These are phyloP conservation scores for Anthracocystis walkeri DNA, from an alignment of 1,284 basidiomycete genomes.

Conservation along the genomic window DNA sequence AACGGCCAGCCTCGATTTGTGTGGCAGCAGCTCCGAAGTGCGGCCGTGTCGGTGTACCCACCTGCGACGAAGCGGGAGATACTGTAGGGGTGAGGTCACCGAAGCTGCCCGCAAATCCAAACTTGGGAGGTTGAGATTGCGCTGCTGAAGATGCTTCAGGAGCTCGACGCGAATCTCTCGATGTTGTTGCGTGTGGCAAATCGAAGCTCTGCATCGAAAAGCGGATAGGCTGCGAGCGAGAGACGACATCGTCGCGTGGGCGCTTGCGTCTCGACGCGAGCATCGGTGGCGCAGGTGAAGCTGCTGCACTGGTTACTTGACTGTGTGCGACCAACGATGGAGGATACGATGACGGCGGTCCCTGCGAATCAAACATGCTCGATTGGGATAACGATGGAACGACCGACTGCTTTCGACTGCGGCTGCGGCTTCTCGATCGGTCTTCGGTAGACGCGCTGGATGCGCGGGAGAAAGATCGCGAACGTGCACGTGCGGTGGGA, in stretches of 20 bases:
- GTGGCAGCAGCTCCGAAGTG: slow-evolving; percentile 19
- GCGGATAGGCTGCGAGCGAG: slow-evolving; percentile 27
- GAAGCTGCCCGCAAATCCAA: slow-evolving; percentile 31
- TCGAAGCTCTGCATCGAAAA: slow-evolving; percentile 8
- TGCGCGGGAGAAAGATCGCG: slow-evolving; percentile 44
- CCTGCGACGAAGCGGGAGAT: slow-evolving; percentile 25
- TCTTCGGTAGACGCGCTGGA: slow-evolving; percentile 34
- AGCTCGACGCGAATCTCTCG: neutral
- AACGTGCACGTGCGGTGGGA: slow-evolving; percentile 36
- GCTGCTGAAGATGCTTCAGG: slow-evolving; percentile 7
- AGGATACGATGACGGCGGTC: slow-evolving; percentile 25
- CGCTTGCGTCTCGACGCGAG: slow-evolving; percentile 29
- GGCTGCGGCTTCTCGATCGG: slow-evolving; percentile 30
- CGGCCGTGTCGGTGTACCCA: slow-evolving; percentile 19
- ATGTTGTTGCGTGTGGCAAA: neutral
- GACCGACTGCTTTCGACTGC: slow-evolving; percentile 25
- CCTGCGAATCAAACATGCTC: slow-evolving; percentile 13
- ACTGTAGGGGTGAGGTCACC: slow-evolving; percentile 31
- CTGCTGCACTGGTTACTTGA: slow-evolving; percentile 11
- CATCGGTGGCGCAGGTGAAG: slow-evolving; percentile 25
- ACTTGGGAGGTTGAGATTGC: slow-evolving; percentile 24
- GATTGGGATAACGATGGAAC: slow-evolving; percentile 26
- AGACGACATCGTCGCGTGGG: slow-evolving; percentile 2
- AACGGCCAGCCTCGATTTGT: slow-evolving; percentile 42
- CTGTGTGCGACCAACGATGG: slow-evolving; percentile 23